Percentiles rank a stretch among this genome's conserved stretches.
These are phyloP conservation scores for Plasmopara halstedii DNA, from an alignment of 352 stramenopile genomes.

Conservation along the genomic window DNA sequence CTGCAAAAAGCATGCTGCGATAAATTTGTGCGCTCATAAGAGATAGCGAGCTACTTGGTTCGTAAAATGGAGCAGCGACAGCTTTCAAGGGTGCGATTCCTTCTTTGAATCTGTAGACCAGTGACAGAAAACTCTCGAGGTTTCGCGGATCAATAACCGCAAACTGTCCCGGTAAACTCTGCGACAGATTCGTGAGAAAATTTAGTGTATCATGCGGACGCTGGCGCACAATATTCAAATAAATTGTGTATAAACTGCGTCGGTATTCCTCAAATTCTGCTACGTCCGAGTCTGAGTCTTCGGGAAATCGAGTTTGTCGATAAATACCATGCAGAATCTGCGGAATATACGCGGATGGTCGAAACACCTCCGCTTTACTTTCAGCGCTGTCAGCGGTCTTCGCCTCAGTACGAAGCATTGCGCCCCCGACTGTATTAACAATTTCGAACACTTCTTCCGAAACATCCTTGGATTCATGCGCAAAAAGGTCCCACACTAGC, in stretches of 20 bases:
- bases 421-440: slow-evolving; percentile 63
- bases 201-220: slow-evolving; percentile 57
- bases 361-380: slow-evolving; percentile 45
- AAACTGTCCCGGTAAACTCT: slow-evolving; percentile 48
- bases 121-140: slow-evolving; percentile 71
- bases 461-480: slow-evolving; percentile 75
- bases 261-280: slow-evolving; percentile 82
- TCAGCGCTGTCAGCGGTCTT: slow-evolving; percentile 15
- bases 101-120: slow-evolving; percentile 83
- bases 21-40: slow-evolving; percentile 68
- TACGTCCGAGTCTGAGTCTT: slow-evolving; percentile 66
- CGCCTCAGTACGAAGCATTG: slow-evolving; percentile 55
- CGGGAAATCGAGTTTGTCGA: slow-evolving; percentile 70
- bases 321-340: slow-evolving; percentile 81
- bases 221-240: slow-evolving; percentile 77
- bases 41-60: slow-evolving; percentile 54
- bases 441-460: slow-evolving; percentile 84
- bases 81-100: slow-evolving; percentile 55
- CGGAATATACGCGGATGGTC: slow-evolving; percentile 62
- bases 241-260: slow-evolving; percentile 80
- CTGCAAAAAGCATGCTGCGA: slow-evolving; percentile 39
- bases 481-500: slow-evolving; percentile 75
- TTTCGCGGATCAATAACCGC: slow-evolving; percentile 44
- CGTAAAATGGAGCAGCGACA: slow-evolving; percentile 47
- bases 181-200: slow-evolving; percentile 57